Evolutionary conservation across 116 monocot species (phyloP), one percentile per base, ranked within the genome.

Genomic region (Trichopus zeylanicus): DNA sequence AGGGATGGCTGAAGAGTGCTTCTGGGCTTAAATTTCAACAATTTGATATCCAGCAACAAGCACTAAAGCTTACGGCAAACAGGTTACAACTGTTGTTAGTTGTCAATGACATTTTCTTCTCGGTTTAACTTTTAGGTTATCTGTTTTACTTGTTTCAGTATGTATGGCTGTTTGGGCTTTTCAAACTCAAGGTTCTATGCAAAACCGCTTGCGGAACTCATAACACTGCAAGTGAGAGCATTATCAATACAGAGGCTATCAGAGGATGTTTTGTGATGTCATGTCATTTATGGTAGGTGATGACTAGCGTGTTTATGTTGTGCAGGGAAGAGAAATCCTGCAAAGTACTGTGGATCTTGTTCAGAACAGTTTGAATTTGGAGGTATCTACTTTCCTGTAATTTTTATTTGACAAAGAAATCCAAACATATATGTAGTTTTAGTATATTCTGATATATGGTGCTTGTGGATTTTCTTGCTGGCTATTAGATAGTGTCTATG

Each of bases 141-240:
- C 48, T 61, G 33, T 22, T 64, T 48, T 5, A 27, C 32, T 59
- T 84, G 22, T 20, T 72, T 29, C 97, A 97, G 97, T 66, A 91
- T 97, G 77, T 97, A 97, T 75, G 97, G 97, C 39, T 97, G 97
- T 68, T 76, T 97, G 70, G 97, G 97, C 21, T 97, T 87, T 83
- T 73, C 84, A 25, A 77, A 87, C 64, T 91, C 97, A 24, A 91
- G 97, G 69, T 97, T 97, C 67, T 97, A 84, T 80, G 97, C 97
- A 29, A 97, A 87, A 58, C 91, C 91, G 54, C 84, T 97, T 70
- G 97, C 97, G 20, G 97, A 97, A 56, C 81, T 97, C 37, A 90
- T 97, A 79, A 97, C 97, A 59, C 70, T 77, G 0, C 91, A 91
- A 78, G 97, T 91, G 73, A 77, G 84, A 46, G 12, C 42, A 42